These are phyloP conservation scores for Groenewaldozyma tartarivorans DNA, from an alignment of 805 yeast species.

Conservation along the genomic window DNA sequence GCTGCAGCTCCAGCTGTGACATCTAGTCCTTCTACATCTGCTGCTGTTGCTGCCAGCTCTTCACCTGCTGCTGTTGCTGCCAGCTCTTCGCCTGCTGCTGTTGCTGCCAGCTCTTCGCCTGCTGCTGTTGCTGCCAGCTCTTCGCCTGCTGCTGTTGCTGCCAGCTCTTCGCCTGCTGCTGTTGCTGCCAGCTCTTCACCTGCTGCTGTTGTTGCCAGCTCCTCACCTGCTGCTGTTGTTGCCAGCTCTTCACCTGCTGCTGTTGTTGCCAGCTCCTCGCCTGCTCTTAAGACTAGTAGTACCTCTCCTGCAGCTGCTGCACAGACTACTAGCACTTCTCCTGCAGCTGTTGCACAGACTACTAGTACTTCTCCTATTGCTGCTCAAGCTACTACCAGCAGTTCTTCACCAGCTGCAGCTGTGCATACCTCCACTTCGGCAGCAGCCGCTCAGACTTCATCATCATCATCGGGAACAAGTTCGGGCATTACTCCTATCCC, in stretches of 20 bases:
- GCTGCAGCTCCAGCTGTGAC: neutral
- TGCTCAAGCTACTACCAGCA: conserved; percentile 6
- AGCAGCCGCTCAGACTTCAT: conserved; percentile 14
- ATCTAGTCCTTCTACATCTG: conserved; percentile 1
- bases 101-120: conserved; percentile 18
- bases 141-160: conserved; percentile 22
- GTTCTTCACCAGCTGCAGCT: conserved; percentile 15
- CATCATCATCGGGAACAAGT: conserved; percentile 15
- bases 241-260: conserved; percentile 16
- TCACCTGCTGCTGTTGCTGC: conserved; percentile 14
- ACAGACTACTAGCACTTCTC: conserved; percentile 20
- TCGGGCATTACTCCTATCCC: conserved; percentile 14
- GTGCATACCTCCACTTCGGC: conserved; percentile 9
- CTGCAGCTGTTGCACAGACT: conserved; percentile 19
- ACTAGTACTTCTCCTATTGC: conserved; percentile 10
- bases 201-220: conserved; percentile 3
- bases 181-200: conserved; percentile 3
- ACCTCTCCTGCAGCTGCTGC: conserved; percentile 17
- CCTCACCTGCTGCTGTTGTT: conserved; percentile 14
- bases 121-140: conserved; percentile 15
- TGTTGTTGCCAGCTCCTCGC: conserved; percentile 21
- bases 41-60: conserved; percentile 1
- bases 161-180: conserved; percentile 25
- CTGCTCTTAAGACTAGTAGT: conserved; percentile 18
- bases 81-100: conserved; percentile 16